Conservation (phyloP, 306 rosid genomes). For the Cucumis melo region DNA sequence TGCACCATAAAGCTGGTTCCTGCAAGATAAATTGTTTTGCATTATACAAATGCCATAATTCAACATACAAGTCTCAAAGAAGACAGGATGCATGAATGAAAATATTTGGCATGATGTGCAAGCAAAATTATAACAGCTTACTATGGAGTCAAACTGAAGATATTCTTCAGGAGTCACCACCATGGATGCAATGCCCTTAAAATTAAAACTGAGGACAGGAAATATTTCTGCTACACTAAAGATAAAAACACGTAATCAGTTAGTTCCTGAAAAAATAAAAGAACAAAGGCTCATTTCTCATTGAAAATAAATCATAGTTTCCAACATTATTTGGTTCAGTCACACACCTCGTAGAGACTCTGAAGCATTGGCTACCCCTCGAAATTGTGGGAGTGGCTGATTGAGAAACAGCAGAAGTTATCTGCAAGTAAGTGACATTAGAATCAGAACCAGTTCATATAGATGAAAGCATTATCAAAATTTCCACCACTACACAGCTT, state of each 20-base stretch:
- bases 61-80: background rate
- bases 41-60: background rate
- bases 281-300: background rate
- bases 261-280: slow-evolving; percentile 13
- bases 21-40: slow-evolving; percentile 14
- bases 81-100: background rate
- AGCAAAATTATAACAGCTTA: slow-evolving; percentile 19
- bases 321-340: background rate
- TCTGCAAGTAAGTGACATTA: no score
- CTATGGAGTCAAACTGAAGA: slow-evolving; percentile 44
- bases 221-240: slow-evolving; percentile 51
- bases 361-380: no score
- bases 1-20: slow-evolving; percentile 72
- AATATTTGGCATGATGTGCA: background rate
- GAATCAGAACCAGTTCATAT: no score
- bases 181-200: slow-evolving; percentile 71
- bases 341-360: slow-evolving; percentile 56
- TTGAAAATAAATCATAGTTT: background rate
- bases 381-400: no score
- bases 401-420: no score
- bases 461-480: no score
- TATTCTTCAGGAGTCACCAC: slow-evolving; percentile 78
- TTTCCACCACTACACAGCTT: no score
- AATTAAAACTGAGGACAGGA: slow-evolving; percentile 72
- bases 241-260: slow-evolving; percentile 15